Evolutionary conservation across 169 alveolate genomes (phyloP).

Genomic region (Miamiensis avidus): DNA sequence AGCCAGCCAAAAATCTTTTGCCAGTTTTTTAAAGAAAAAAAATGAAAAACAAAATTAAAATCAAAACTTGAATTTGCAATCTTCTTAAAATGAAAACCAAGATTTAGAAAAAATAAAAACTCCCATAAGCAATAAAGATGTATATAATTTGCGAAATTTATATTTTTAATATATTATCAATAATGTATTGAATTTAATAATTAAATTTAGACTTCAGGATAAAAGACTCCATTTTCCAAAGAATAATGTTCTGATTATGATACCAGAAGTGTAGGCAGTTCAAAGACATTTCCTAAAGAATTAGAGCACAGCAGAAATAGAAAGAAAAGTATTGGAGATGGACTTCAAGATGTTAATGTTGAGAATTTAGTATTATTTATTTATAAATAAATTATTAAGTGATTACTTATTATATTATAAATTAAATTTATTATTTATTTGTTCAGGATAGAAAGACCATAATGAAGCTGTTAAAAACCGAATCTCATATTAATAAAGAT

Average conservation of each 20-base stretch:
- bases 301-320: too few relatives aligned
- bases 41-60: not conserved
- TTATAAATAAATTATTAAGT: too few relatives aligned
- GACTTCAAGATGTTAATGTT: not conserved
- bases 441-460: not conserved
- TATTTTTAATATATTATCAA: too few relatives aligned
- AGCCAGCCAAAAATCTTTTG: not conserved
- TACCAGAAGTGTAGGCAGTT: too few relatives aligned
- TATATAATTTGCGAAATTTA: too few relatives aligned
- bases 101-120: not conserved
- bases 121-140: not conserved
- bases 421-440: too few relatives aligned
- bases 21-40: not conserved
- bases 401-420: too few relatives aligned
- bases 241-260: too few relatives aligned
- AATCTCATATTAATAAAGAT: not conserved
- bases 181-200: too few relatives aligned
- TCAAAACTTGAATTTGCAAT: not conserved
- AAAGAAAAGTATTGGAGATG: too few relatives aligned
- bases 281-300: not conserved
- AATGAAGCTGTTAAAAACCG: not conserved
- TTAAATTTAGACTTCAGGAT: too few relatives aligned
- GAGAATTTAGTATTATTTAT: not conserved
- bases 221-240: too few relatives aligned
- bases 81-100: not conserved